A percentile compares a stretch with the other conserved stretches of the same genome.
Conservation (phyloP, 2,329 filamentous ascomycete genomes). For the Sclerotiophoma versabilis region DNA sequence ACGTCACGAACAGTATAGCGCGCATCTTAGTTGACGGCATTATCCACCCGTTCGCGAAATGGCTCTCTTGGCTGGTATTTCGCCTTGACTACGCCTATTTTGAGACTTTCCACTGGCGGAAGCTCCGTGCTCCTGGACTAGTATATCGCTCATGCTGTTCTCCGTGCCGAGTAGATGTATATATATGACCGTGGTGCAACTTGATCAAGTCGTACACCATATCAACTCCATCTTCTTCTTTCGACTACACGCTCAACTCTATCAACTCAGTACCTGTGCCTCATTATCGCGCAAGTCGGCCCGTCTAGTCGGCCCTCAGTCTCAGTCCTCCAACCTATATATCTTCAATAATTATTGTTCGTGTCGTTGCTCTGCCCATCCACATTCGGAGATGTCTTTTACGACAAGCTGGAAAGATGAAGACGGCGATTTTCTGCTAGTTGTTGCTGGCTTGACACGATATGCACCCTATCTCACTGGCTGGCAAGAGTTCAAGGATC, state of each 20-base stretch:
- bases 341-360: neutral
- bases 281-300: neutral
- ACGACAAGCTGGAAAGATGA: conserved; percentile 23
- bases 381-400: conserved; percentile 21
- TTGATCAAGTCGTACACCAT: neutral
- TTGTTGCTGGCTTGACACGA: conserved; percentile 35
- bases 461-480: conserved; percentile 38
- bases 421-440: conserved; percentile 40
- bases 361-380: neutral
- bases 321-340: neutral
- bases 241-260: neutral
- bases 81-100: conserved; percentile 7
- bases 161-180: conserved; percentile 4
- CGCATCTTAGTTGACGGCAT: conserved; percentile 1
- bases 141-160: conserved; percentile 3
- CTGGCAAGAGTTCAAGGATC: conserved; percentile 51
- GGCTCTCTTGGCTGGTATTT: conserved; percentile 6
- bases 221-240: neutral
- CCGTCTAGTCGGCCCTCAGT: neutral
- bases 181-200: conserved; percentile 10
- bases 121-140: neutral
- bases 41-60: conserved; percentile 7
- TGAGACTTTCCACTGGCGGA: conserved; percentile 1
- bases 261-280: neutral
- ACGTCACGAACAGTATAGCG: conserved; percentile 13